Base-by-base conservation (phyloP, 768 basidiomycete species). In the Suillus luteus region DNA sequence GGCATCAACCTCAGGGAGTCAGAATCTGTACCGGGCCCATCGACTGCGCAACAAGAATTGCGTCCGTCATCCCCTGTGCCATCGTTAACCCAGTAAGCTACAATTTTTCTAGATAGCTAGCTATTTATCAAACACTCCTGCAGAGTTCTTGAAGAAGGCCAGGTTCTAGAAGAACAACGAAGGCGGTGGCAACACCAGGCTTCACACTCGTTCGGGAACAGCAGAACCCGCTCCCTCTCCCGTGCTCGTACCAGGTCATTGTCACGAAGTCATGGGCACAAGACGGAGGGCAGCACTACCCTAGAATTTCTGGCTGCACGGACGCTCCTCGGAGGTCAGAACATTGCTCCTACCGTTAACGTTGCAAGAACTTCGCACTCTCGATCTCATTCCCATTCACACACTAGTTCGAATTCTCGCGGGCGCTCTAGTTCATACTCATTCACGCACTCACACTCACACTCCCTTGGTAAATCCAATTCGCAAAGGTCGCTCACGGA, bases 91-190 rank as follows among this genome's bases (percentile, higher is more conserved):
- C 77, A 76, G 81, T 82, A 66, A 60, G 81, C 74, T n/a, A n/a
- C 14, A 27, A 17, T 24, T 48, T 19, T 19, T 38, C 3, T 41
- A 33, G 12, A 14, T 38, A 14, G 35, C 10, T 5, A 11, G 4
- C 27, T 40, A 35, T 22, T 61, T 31, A 51, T 24, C 60, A 33
- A 43, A 12, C 54, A 40, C 41, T 54, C 35, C 44, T 64, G 11
- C 65, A 92, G 91, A 68, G 90, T 92, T 27, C 76, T 93, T 11
- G 83, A 85, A 64, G 89, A 91, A 65, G 84, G 86, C 12, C 78
- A 84, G 60, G 77, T 77, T 54, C 80, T 92, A 12, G 81, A 86
- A n/a, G 79, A 78, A 58, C 84, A 92, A 65, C 86, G 91, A 17
- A 81, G 82, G 58, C 76, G 79, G 66, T 93, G 91, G 91, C 85